These are phyloP conservation scores for Wallacemonas sp. DNA, from an alignment of 208 protist genomes.

Conservation along the genomic window DNA sequence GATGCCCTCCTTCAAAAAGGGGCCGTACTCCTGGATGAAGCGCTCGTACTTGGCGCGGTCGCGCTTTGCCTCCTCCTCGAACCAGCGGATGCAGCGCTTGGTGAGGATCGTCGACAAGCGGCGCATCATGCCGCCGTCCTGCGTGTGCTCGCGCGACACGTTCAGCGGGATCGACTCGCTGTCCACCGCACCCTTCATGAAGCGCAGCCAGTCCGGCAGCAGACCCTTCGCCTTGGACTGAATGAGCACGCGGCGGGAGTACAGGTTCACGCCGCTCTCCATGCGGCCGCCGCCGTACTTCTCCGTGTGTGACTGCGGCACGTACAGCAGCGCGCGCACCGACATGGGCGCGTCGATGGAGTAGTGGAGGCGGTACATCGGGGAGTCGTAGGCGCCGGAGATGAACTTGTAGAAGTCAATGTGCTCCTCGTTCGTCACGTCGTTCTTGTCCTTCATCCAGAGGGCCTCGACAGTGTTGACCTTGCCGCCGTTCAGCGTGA, in stretches of 20 bases:
- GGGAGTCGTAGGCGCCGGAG: constrained; percentile 92
- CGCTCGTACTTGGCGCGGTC: constrained; percentile 92
- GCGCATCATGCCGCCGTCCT: constrained; percentile 95
- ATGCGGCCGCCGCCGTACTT: constrained; percentile 96
- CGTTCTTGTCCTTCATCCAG: constrained; percentile 95
- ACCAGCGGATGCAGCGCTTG: constrained; percentile 91
- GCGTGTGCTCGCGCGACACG: constrained; percentile 97
- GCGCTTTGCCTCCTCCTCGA: constrained; percentile 91
- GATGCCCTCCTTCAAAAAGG: constrained; percentile 97
- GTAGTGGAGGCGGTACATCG: constrained; percentile 95
- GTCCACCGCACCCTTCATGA: constrained; percentile 97
- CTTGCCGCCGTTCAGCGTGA: constrained; percentile 93
- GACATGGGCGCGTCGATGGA: constrained; percentile 95
- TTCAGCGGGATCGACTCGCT: constrained; percentile 98
- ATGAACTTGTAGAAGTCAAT: constrained; percentile 98
- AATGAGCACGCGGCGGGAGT: constrained; percentile 96
- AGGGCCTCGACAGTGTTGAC: constrained; percentile 97
- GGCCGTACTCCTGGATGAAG: constrained; percentile 94
- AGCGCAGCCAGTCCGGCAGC: constrained; percentile 98
- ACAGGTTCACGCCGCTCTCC: constrained; percentile 95
- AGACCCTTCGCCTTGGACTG: constrained; percentile 94
- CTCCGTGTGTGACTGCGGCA: constrained; percentile 96
- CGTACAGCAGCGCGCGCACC: constrained; percentile 95
- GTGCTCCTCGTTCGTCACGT: constrained; percentile 95
- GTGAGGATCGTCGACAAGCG: constrained; percentile 92